Evolutionary conservation across 176 grass and related monocot species (phyloP).

Genomic region (Oryza brachyantha): DNA sequence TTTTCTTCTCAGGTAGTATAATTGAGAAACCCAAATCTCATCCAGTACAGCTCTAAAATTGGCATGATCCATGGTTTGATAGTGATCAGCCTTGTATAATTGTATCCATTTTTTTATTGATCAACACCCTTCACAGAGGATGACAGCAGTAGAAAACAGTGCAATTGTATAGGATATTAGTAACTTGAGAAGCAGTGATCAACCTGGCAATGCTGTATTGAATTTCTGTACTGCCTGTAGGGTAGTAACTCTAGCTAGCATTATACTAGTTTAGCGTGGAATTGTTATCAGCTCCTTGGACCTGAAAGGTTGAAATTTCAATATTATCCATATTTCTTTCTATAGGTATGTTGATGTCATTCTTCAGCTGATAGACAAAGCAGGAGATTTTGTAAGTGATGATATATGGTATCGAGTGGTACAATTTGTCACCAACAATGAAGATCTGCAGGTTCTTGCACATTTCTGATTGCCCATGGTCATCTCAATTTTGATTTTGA

Average conservation of each 20-base stretch:
- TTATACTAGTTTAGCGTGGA: neutral
- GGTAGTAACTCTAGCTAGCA: neutral
- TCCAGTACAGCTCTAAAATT: conserved; percentile 5
- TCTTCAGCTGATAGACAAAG: conserved; percentile 98
- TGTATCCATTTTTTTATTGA: neutral
- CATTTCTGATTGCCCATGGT: conserved; percentile 32
- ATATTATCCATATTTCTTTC: neutral
- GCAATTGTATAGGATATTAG: no score
- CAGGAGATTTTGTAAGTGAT: conserved; percentile 98
- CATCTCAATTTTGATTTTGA: conserved; percentile 15
- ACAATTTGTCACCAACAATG: conserved; percentile 99
- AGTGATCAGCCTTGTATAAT: neutral
- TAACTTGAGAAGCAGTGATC: neutral
- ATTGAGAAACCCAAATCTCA: neutral
- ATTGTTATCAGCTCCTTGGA: neutral
- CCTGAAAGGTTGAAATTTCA: neutral
- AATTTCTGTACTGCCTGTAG: conserved; percentile 1
- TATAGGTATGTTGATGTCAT: conserved; percentile 99
- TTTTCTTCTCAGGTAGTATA: neutral
- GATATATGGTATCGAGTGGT: conserved; percentile 99
- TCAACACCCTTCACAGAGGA: no score
- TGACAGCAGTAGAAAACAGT: no score
- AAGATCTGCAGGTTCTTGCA: conserved; percentile 84
- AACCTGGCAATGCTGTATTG: conserved; percentile 19
- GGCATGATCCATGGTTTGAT: neutral